These are phyloP conservation scores for Larix kaempferi DNA, from an alignment of 75 land plant species.

Conservation along the genomic window DNA sequence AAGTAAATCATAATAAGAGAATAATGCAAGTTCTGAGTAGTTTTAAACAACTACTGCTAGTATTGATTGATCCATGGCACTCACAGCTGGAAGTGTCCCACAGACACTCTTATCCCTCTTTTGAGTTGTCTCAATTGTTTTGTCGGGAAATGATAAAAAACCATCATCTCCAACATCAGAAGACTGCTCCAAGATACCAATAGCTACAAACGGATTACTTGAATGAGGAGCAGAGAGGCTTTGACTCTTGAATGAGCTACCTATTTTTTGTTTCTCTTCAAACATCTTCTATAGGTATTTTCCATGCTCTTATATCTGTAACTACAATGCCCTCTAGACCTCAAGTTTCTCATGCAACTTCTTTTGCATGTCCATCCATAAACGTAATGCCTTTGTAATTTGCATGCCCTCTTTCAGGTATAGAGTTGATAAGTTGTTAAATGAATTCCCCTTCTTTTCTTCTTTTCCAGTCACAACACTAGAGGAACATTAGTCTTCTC, in stretches of 20 bases:
- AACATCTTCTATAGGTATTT: slow-evolving; percentile 36
- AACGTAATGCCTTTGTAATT: too few species aligned
- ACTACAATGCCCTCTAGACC: too few species aligned
- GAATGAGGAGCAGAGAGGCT: not conserved
- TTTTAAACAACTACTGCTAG: not conserved
- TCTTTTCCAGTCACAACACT: too few species aligned
- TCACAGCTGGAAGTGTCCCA: not conserved
- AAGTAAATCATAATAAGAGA: too few species aligned
- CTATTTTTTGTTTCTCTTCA: slow-evolving; percentile 37
- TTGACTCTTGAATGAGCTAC: slow-evolving; percentile 3
- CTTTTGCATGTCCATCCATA: too few species aligned
- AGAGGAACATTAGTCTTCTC: too few species aligned
- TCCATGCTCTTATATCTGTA: too few species aligned
- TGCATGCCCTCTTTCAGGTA: too few species aligned
- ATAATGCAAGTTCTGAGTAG: not conserved
- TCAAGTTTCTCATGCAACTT: too few species aligned
- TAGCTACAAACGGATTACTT: not conserved
- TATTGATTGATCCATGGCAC: not conserved
- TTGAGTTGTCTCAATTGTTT: not conserved
- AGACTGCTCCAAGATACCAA: not conserved
- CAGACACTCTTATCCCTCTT: not conserved
- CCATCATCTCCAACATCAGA: not conserved
- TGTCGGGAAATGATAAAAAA: not conserved
- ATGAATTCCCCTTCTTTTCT: too few species aligned
- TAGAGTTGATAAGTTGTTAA: too few species aligned